Conservation (phyloP, 768 basidiomycete genomes). For the Pisolithus marmoratus region DNA sequence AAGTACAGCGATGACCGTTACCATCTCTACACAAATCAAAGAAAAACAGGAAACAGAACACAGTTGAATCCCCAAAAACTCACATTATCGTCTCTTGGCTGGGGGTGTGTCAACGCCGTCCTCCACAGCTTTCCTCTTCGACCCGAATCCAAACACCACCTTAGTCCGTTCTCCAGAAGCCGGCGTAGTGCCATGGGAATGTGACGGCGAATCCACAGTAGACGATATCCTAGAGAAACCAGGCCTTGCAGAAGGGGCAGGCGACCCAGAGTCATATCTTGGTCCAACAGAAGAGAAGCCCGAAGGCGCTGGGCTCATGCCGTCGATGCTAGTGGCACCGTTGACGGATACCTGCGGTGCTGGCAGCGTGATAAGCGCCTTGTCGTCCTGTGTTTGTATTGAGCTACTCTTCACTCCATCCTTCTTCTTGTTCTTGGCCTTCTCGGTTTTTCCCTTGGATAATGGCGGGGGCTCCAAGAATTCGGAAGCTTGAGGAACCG, state of each 20-base stretch:
- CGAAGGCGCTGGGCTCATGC: slow-evolving; percentile 42
- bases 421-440: slow-evolving; percentile 76
- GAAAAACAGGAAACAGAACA: not conserved
- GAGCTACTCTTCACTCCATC: slow-evolving; percentile 46
- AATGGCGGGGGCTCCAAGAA: slow-evolving; percentile 78
- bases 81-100: slow-evolving; percentile 43
- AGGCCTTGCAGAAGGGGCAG: slow-evolving; percentile 49
- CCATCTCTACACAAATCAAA: not conserved
- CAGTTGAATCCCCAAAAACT: not conserved
- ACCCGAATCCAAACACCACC: slow-evolving; percentile 70
- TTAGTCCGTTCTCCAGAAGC: slow-evolving; percentile 63
- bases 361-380: slow-evolving; percentile 71
- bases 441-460: slow-evolving; percentile 79
- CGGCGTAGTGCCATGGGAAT: slow-evolving; percentile 43
- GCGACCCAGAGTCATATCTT: slow-evolving; percentile 44
- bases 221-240: slow-evolving; percentile 76
- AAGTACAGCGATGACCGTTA: not conserved
- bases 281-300: slow-evolving; percentile 26
- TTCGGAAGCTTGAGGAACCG: slow-evolving; percentile 80
- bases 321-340: slow-evolving; percentile 21
- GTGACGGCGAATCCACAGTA: slow-evolving; percentile 42
- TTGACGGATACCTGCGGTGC: slow-evolving; percentile 43
- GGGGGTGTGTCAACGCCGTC: slow-evolving; percentile 65
- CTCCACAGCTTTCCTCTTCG: slow-evolving; percentile 74
- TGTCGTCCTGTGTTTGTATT: slow-evolving; percentile 40